A percentile compares a stretch with the other conserved stretches of the same genome.
Evolutionary conservation across 2,329 filamentous ascomycete genomes (phyloP).

Genomic region (Trichophyton rubrum): DNA sequence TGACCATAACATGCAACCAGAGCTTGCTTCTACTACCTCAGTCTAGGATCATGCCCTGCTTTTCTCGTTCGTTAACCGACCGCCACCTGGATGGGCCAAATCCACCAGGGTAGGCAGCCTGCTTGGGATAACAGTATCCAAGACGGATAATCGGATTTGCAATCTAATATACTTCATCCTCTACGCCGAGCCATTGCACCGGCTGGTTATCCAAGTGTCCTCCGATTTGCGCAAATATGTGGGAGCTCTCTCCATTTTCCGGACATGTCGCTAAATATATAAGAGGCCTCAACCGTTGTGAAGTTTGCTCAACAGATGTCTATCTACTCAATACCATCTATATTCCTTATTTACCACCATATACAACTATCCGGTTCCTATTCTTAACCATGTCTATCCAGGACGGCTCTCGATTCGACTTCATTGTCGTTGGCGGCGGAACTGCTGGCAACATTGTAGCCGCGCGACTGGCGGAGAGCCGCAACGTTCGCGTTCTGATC

Average conservation of each 20-base stretch:
- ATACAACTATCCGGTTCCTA: background rate
- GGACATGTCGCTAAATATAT: too few species aligned
- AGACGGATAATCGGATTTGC: too few species aligned
- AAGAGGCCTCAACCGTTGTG: too few species aligned
- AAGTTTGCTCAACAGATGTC: background rate
- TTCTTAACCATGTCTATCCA: background rate
- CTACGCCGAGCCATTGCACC: too few species aligned
- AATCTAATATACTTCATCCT: too few species aligned
- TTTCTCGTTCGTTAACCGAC: background rate
- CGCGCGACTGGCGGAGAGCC: conserved; percentile 40
- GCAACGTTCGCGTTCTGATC: conserved; percentile 33
- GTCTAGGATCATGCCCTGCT: background rate
- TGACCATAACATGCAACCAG: background rate
- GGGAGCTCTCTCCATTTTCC: too few species aligned
- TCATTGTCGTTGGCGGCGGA: conserved; percentile 26
- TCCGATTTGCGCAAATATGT: too few species aligned
- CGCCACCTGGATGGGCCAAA: too few species aligned
- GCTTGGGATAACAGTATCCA: too few species aligned
- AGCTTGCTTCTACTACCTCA: too few species aligned
- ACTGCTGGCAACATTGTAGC: conserved; percentile 35
- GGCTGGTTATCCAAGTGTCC: too few species aligned
- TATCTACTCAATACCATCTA: background rate
- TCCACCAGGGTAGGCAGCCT: too few species aligned
- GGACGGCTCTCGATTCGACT: conserved; percentile 16
- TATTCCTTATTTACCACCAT: background rate